Conservation (phyloP, 1,284 basidiomycete species). For the Leccinum solheimii region DNA sequence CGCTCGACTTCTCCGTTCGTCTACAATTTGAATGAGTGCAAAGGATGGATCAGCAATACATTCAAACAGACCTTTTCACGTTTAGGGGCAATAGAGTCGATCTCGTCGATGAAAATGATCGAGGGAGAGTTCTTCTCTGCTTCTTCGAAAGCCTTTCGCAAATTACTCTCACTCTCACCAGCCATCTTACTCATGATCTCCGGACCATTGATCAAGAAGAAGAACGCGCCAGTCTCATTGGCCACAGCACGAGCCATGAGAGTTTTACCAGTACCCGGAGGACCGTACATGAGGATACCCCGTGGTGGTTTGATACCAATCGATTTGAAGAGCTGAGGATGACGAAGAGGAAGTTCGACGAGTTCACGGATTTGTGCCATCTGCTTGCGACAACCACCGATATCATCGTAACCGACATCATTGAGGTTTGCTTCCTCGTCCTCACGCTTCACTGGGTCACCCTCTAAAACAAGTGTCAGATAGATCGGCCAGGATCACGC, state of each 20-base stretch:
- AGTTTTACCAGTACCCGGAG: slow-evolving; percentile 97
- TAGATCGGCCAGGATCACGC: slow-evolving; percentile 1
- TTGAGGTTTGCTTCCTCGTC: slow-evolving; percentile 97
- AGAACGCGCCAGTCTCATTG: slow-evolving; percentile 99
- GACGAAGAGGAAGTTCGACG: slow-evolving; percentile 95
- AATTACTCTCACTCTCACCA: slow-evolving; percentile 95
- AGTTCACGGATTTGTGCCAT: slow-evolving; percentile 99
- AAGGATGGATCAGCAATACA: not conserved
- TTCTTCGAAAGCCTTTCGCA: slow-evolving; percentile 98
- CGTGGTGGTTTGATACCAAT: slow-evolving; percentile 99
- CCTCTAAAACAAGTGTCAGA: slow-evolving; percentile 58
- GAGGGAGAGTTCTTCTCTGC: slow-evolving; percentile 99
- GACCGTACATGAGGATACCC: slow-evolving; percentile 95
- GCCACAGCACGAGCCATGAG: slow-evolving; percentile 99
- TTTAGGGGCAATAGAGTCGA: slow-evolving; percentile 99
- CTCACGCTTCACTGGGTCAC: slow-evolving; percentile 98
- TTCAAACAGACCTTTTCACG: slow-evolving; percentile 79
- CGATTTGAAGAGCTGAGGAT: slow-evolving; percentile 99
- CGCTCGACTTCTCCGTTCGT: slow-evolving; percentile 99
- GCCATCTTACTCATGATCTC: slow-evolving; percentile 99
- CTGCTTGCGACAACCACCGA: slow-evolving; percentile 98
- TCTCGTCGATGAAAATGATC: slow-evolving; percentile 99
- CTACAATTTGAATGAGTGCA: slow-evolving; percentile 41
- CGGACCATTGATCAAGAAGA: slow-evolving; percentile 99
- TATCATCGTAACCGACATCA: slow-evolving; percentile 99